Conservation (phyloP, 352 stramenopile genomes). For the Globisporangium recalcitrans region DNA sequence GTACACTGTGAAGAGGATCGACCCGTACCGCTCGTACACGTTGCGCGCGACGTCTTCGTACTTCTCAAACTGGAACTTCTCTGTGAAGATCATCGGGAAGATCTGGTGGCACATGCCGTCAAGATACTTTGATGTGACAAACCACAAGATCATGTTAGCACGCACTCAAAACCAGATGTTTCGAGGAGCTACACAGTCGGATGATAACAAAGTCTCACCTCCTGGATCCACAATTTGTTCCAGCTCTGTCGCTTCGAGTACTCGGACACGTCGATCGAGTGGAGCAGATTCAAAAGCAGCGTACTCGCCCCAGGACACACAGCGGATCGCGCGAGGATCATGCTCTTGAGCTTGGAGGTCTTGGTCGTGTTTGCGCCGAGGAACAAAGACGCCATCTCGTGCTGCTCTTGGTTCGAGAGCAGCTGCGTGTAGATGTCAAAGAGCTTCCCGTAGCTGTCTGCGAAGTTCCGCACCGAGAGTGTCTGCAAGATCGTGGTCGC, state of each 20-base stretch:
- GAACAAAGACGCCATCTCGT: conserved; percentile 39
- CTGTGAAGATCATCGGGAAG: conserved; percentile 60
- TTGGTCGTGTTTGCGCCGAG: conserved; percentile 44
- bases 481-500: conserved; percentile 50
- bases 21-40: conserved; percentile 49
- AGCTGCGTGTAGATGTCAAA: conserved; percentile 59
- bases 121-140: conserved; percentile 41
- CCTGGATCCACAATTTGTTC: conserved; percentile 51
- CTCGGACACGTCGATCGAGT: conserved; percentile 36
- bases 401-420: conserved; percentile 37
- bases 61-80: conserved; percentile 44
- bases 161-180: not conserved
- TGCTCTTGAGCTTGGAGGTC: conserved; percentile 37
- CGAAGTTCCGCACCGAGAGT: conserved; percentile 54
- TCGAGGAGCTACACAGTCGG: not conserved
- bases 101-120: conserved; percentile 65
- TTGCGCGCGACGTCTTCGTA: conserved; percentile 50
- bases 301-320: conserved; percentile 57
- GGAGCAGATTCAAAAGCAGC: conserved; percentile 64
- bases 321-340: conserved; percentile 48
- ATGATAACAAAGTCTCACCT: conserved; percentile 27
- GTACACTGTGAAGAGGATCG: conserved; percentile 31
- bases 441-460: conserved; percentile 37
- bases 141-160: not conserved
- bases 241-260: conserved; percentile 29